Evolutionary conservation across 345 rosid genomes (phyloP).

Genomic region (Anastatica hierochuntica): DNA sequence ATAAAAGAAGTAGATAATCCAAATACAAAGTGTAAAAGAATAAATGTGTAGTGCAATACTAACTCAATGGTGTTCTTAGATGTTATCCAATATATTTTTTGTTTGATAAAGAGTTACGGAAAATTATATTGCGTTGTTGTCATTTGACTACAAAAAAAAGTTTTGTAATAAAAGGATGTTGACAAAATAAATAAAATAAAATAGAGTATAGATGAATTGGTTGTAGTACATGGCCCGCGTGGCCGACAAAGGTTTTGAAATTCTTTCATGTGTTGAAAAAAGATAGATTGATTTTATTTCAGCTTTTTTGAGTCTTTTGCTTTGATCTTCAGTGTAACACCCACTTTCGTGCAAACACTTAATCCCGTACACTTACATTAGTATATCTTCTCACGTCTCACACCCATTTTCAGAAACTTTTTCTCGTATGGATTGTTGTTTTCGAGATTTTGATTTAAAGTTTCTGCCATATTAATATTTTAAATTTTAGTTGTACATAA

Average conservation of each 20-base stretch:
- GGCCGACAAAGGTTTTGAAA: constrained; percentile 14
- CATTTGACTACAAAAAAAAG: no score
- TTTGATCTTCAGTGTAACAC: constrained; percentile 2
- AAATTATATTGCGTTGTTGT: no score
- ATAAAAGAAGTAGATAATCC: no score
- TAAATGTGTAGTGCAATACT: no score
- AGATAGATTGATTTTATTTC: constrained; percentile 4
- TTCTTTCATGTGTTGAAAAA: neutral
- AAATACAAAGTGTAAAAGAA: no score
- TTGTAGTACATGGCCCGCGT: constrained; percentile 11
- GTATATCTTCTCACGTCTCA: neutral
- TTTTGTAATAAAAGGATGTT: neutral
- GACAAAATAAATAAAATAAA: no score
- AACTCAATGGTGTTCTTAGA: no score
- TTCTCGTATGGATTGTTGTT: neutral
- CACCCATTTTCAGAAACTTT: neutral
- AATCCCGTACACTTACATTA: neutral
- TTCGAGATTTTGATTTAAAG: neutral
- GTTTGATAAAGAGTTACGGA: no score
- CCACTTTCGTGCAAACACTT: constrained; percentile 2
- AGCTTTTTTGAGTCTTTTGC: neutral
- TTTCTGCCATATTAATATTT: neutral
- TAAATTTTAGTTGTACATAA: no score
- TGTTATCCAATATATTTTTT: no score
- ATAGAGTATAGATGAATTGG: no score